These are phyloP conservation scores for Mrakia blollopis DNA, from an alignment of 768 basidiomycete species.

Conservation along the genomic window DNA sequence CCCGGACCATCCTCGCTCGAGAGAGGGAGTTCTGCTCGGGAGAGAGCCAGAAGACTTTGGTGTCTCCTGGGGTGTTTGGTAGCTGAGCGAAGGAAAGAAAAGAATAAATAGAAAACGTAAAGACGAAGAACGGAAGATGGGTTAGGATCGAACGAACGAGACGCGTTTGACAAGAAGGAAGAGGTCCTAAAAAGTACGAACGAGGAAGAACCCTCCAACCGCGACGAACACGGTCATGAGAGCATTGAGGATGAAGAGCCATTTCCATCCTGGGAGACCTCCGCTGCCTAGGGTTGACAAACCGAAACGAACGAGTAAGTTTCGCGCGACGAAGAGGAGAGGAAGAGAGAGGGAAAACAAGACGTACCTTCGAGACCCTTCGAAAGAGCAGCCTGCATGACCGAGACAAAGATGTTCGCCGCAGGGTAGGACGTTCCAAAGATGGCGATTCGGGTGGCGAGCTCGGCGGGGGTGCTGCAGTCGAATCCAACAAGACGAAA, in stretches of 20 bases:
- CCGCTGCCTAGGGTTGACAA: conserved; percentile 20
- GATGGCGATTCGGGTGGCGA: conserved; percentile 35
- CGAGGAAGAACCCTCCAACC: conserved; percentile 14
- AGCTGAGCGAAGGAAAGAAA: background rate
- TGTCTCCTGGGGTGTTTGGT: conserved; percentile 31
- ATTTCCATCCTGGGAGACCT: conserved; percentile 35
- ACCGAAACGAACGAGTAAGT: no score
- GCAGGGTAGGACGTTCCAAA: conserved; percentile 35
- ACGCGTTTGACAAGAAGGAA: no score
- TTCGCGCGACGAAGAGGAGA: background rate
- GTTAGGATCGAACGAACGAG: no score
- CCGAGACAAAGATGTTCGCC: conserved; percentile 35
- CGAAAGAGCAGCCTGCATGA: conserved; percentile 36
- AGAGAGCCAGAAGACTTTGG: conserved; percentile 36
- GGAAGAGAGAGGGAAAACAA: background rate
- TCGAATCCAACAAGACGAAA: background rate
- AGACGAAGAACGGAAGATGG: no score
- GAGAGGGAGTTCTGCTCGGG: conserved; percentile 35
- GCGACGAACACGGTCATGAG: conserved; percentile 37
- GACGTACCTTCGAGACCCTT: conserved; percentile 32
- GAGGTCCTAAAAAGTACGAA: no score
- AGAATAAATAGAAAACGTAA: background rate
- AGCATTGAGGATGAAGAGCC: conserved; percentile 35
- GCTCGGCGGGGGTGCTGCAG: conserved; percentile 34
- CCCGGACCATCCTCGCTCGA: conserved; percentile 31